phyloP scores from a whole-genome alignment of 208 protist genomes.

The Acanthamoeba royreba region DNA sequence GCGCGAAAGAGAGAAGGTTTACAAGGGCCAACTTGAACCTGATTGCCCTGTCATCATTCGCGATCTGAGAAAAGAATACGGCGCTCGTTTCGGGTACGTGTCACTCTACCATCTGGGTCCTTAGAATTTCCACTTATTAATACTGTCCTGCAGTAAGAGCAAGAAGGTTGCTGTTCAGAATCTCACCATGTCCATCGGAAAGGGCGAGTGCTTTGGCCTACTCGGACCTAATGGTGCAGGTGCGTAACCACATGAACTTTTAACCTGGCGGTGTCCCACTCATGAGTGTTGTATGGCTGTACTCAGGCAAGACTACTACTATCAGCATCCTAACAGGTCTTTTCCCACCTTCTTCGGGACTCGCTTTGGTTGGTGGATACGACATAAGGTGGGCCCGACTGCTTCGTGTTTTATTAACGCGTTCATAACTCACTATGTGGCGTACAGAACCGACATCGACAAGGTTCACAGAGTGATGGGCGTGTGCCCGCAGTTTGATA shows the following conservation, averaged over 20 bases:
- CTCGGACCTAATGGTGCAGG: slow-evolving; percentile 76
- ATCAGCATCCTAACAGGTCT: slow-evolving; percentile 66
- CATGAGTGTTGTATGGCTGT: neutral
- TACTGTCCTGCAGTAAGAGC: neutral
- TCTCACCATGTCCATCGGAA: slow-evolving; percentile 47
- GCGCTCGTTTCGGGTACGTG: neutral
- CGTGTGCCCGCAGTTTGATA: slow-evolving; percentile 60
- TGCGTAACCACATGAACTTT: neutral
- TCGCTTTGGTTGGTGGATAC: neutral
- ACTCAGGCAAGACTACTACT: slow-evolving; percentile 70
- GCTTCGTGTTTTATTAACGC: neutral
- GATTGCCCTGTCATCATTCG: slow-evolving; percentile 22
- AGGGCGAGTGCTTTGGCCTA: slow-evolving; percentile 70
- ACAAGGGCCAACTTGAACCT: neutral
- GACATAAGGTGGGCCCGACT: neutral
- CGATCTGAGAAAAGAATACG: slow-evolving; percentile 39
- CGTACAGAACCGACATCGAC: slow-evolving; percentile 46
- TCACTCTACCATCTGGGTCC: neutral
- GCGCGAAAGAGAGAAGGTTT: neutral
- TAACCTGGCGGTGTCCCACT: neutral
- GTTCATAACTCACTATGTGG: neutral
- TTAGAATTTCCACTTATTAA: neutral
- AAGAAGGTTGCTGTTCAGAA: slow-evolving; percentile 46
- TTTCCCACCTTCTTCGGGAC: slow-evolving; percentile 33
- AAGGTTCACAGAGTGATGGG: slow-evolving; percentile 50